Base-by-base conservation (phyloP, 177 flowering plant genomes). In the Vitis hybrid region DNA sequence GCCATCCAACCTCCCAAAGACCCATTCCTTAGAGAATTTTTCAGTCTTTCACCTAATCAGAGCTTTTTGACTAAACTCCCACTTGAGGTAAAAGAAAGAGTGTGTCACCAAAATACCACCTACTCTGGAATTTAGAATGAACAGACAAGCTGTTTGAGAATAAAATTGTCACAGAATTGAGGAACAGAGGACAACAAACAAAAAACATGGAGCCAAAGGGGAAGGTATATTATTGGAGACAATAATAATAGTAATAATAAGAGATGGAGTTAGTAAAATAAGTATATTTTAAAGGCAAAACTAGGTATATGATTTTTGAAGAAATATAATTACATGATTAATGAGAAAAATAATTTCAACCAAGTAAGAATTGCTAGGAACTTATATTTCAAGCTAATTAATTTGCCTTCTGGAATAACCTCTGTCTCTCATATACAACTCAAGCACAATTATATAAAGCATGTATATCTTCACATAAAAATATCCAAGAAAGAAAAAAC, bases 221-320 rank as follows among this genome's bases (percentile, higher is more conserved):
- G 85, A 77, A 78, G 88, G 84, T 83, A 62, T 55, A 81, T 77
- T 18, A 81, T 75, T 78, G 71, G 35, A 51, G 55, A 49, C 56
- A 21, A 13, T 1, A 40, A 54, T 27, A 16, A 52, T 16, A 64
- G 16, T 19, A 40, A 40, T 12, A 46, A 55, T 40, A 40, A 40
- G 46, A 4, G 46, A 40, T 7, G 46, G 46, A 40, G 46, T 40
- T 6, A 40, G 8, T 7, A 40, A 40, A 40, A 6, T 40, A 40
- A 40, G 8, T 4, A 40, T 40, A 40, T 40, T 40, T 40, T 40
- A 40, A 40, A 40, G 46, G 46, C 9, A 40, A 35, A 40, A 40
- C 8, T 40, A 40, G 8, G 46, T 7, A 40, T 40, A 4, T 40
- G 46, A 40, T 40, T 7, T 40, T 40, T 40, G 0, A 40, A 40